Percentiles rank a stretch among this genome's conserved stretches.
phyloP scores from a whole-genome alignment of 805 yeast genomes.

The Saccharomycopsis selenospora region DNA sequence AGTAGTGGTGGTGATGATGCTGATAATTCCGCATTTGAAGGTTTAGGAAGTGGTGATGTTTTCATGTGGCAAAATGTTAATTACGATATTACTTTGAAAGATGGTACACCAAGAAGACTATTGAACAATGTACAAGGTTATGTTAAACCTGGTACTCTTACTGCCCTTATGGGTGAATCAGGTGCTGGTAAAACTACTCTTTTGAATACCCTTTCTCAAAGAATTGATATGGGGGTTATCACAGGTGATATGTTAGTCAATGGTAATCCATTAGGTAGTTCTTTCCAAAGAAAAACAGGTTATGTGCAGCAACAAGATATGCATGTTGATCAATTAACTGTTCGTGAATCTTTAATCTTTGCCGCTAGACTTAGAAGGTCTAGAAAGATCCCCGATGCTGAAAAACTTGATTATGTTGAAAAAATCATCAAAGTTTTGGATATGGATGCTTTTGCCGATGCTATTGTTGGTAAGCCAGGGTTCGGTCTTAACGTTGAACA shows the following conservation, averaged over 20 bases:
- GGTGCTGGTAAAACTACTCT: constrained; percentile 58
- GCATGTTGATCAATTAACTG: constrained; percentile 44
- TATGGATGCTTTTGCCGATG: constrained; percentile 48
- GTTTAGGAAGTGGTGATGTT: constrained; percentile 29
- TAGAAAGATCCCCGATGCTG: constrained; percentile 32
- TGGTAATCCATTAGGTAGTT: constrained; percentile 40
- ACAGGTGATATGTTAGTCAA: constrained; percentile 54
- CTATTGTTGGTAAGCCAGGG: constrained; percentile 41
- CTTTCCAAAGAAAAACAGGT: constrained; percentile 50
- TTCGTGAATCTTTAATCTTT: constrained; percentile 45
- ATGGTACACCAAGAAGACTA: constrained; percentile 31
- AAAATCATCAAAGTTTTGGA: constrained; percentile 42
- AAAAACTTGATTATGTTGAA: constrained; percentile 47
- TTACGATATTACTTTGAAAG: constrained; percentile 42
- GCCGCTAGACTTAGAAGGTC: constrained; percentile 46
- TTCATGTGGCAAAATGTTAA: constrained; percentile 54
- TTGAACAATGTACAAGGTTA: constrained; percentile 40
- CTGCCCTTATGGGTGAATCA: constrained; percentile 55
- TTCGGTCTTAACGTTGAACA: constrained; percentile 49
- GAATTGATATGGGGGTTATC: constrained; percentile 49
- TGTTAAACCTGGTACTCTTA: constrained; percentile 61
- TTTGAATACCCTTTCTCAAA: constrained; percentile 45
- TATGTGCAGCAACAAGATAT: constrained; percentile 57
- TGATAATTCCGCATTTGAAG: constrained; percentile 8
- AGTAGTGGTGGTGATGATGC: constrained; percentile 6